Evolutionary conservation across 192 early-diverging fungal genomes (phyloP), one percentile per base, ranked within the genome.

Genomic region (Phlyctochytrium planicorne): DNA sequence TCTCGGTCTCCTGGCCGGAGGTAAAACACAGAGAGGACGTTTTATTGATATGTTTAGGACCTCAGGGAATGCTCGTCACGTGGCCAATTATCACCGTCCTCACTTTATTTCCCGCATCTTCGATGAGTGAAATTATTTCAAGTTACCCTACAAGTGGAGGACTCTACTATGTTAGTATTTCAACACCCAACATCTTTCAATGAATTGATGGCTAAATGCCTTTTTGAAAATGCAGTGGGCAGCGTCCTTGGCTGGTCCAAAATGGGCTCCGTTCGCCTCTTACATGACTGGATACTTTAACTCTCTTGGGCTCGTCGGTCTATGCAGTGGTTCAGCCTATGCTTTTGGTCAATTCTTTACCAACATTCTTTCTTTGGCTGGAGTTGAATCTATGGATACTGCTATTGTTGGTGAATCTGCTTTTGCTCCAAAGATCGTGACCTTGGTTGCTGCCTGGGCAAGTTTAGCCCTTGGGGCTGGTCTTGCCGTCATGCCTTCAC

Each of bases 251-350:
- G 59, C 69, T 27, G 69, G 69, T 20, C 69, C 69, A 59, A 71
- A 53, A 24, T 71, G 69, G 69, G 69, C 62, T 30, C 69, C 69
- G 3, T 71, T 34, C 69, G 62, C 61, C 2, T 63, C 60, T 16
- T 71, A 71, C 53, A 71, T 71, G 69, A 71, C 69, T 1, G 69
- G 69, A 14, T 71, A 71, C 61, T 71, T 71, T 35, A 71, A 71
- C 34, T 71, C 53, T 25, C 31, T 71, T 34, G 69, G 69, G 30
- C 53, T 71, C 3, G 30, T 62, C 24, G 69, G 69, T 29, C 24
- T 71, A 0, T 32, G 30, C 32, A 30, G 62, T 17, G 69, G 69
- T 47, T 64, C 69, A 23, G 69, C 62, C 1, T 70, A 62, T 34
- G 69, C 69, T 27, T 70, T 70, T 62, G 69, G 69, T 34, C 69